Evolutionary conservation across 1,284 basidiomycete species (phyloP).

Genomic region (Inonotus obliquus): DNA sequence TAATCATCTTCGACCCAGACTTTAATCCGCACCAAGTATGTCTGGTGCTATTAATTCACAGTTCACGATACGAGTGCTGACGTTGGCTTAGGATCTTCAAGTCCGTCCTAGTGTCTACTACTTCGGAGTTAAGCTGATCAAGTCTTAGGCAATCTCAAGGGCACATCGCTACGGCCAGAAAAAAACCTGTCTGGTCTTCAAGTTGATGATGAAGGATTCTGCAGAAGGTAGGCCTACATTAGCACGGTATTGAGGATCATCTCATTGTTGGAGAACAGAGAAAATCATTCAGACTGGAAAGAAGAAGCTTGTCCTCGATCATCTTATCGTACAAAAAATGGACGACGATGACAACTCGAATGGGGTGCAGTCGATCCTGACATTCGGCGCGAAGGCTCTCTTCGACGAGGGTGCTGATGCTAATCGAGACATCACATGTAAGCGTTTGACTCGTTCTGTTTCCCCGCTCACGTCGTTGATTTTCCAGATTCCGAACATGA

Average conservation of each 20-base stretch:
- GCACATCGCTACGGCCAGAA: conserved; percentile 81
- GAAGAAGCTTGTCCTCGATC: conserved; percentile 87
- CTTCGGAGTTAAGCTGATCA: not conserved
- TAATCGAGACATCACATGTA: conserved; percentile 67
- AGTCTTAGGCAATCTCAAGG: conserved; percentile 77
- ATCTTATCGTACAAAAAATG: conserved; percentile 92
- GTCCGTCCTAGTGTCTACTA: conserved; percentile 31
- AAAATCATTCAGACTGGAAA: conserved; percentile 85
- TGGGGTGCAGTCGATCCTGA: conserved; percentile 76
- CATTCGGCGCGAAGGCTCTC: conserved; percentile 77
- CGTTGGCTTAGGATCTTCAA: conserved; percentile 55
- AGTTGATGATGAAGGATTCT: conserved; percentile 85
- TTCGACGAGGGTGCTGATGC: conserved; percentile 47
- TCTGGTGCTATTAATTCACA: conserved; percentile 10
- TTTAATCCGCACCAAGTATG: conserved; percentile 88
- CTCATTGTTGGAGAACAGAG: conserved; percentile 40
- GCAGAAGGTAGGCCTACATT: conserved; percentile 65
- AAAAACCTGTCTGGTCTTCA: conserved; percentile 86
- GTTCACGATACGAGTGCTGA: conserved; percentile 6
- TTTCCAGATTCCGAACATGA: conserved; percentile 68
- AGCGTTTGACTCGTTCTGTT: conserved; percentile 25
- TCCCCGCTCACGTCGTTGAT: not conserved
- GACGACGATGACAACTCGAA: conserved; percentile 73
- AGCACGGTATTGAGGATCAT: conserved; percentile 8
- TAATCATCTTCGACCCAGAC: conserved; percentile 90